A percentile compares a stretch with the other conserved stretches of the same genome.
Evolutionary conservation across 2,329 filamentous ascomycete genomes (phyloP).

Genomic region (Aspergillus fischeri): DNA sequence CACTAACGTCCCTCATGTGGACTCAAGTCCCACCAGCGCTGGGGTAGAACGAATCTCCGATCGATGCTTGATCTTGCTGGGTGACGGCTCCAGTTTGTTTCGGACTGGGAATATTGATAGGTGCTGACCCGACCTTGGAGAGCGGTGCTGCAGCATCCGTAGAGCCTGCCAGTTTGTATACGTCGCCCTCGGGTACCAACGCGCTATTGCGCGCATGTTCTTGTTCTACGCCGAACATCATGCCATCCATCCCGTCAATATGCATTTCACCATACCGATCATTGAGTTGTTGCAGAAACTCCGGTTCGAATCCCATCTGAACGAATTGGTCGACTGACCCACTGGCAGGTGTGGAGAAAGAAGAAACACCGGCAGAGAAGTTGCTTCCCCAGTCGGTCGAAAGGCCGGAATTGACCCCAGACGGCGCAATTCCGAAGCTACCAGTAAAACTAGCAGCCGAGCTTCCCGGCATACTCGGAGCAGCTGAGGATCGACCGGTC

Average conservation of each 20-base stretch:
- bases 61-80: neutral
- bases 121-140: slow-evolving; percentile 9
- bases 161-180: slow-evolving; percentile 1
- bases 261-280: slow-evolving; percentile 32
- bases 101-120: slow-evolving; percentile 19
- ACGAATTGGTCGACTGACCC: slow-evolving; percentile 30
- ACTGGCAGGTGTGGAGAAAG: slow-evolving; percentile 30
- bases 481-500: slow-evolving; percentile 32
- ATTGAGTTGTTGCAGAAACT: slow-evolving; percentile 35
- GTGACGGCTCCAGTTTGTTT: slow-evolving; percentile 9
- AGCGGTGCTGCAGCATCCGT: slow-evolving; percentile 1
- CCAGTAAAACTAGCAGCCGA: slow-evolving; percentile 33
- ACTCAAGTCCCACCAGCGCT: slow-evolving; percentile 1
- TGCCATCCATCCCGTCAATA: slow-evolving; percentile 25
- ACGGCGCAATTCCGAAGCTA: slow-evolving; percentile 28
- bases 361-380: slow-evolving; percentile 26
- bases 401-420: slow-evolving; percentile 22
- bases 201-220: slow-evolving; percentile 8
- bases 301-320: slow-evolving; percentile 37
- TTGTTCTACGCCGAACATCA: slow-evolving; percentile 18
- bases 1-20: neutral
- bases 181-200: neutral
- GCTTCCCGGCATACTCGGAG: slow-evolving; percentile 33
- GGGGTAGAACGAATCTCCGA: neutral
- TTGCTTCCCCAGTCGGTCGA: slow-evolving; percentile 33